Evolutionary conservation across 2,329 filamentous ascomycete species (phyloP).

Genomic region (Aschersonia sp.): DNA sequence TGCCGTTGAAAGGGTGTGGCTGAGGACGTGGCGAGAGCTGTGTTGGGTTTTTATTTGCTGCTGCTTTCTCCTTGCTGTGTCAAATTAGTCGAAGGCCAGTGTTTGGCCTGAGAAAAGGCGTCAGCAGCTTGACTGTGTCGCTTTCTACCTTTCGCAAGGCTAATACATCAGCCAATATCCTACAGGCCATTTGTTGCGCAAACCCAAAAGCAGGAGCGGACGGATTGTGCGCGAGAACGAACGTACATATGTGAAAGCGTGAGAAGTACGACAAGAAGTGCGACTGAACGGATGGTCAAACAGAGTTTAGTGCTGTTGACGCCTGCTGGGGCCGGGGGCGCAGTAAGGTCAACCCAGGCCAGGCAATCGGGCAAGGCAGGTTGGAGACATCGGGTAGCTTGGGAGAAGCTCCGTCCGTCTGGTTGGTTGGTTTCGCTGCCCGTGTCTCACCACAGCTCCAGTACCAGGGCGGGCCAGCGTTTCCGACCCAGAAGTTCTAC

Average conservation of each 20-base stretch:
- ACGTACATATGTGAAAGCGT: too few species aligned
- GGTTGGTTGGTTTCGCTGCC: not conserved
- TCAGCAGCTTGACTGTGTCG: too few species aligned
- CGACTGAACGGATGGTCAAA: not conserved
- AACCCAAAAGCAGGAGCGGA: too few species aligned
- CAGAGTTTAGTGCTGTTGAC: slow-evolving; percentile 1
- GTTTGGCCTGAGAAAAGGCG: too few species aligned
- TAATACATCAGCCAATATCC: too few species aligned
- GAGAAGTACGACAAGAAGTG: not conserved
- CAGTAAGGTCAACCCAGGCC: not conserved
- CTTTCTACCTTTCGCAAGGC: too few species aligned
- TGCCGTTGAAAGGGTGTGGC: slow-evolving; percentile 22
- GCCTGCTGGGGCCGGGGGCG: slow-evolving; percentile 1
- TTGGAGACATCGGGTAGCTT: too few species aligned
- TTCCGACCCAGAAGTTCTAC: not conserved
- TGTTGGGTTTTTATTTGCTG: slow-evolving; percentile 11
- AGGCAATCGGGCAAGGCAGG: too few species aligned
- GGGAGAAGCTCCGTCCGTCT: not conserved
- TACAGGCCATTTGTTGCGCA: too few species aligned
- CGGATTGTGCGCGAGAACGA: too few species aligned
- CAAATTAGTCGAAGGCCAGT: too few species aligned
- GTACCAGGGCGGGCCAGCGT: not conserved
- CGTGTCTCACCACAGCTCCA: not conserved
- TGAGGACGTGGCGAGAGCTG: slow-evolving; percentile 30
- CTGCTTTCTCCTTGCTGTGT: not conserved